phyloP scores from a whole-genome alignment of 257 asterid species.

The Nicotiana attenuata region DNA sequence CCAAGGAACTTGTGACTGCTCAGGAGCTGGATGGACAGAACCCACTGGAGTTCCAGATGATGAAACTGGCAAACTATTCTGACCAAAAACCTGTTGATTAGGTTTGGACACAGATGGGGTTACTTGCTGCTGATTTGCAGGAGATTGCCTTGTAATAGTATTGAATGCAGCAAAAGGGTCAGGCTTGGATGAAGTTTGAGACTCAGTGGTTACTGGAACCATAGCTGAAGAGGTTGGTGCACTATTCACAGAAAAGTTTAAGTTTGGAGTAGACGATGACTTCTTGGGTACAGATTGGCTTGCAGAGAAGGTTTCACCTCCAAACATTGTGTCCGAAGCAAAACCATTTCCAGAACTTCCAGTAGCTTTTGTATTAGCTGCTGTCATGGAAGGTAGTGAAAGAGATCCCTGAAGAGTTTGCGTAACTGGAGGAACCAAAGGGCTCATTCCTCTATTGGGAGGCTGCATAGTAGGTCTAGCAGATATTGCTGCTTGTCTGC shows the following conservation, averaged over 20 bases:
- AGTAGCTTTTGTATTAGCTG: conserved; percentile 38
- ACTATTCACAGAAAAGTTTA: conserved; percentile 33
- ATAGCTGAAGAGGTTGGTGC: conserved; percentile 44
- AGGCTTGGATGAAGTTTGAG: conserved; percentile 48
- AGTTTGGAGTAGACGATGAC: conserved; percentile 45
- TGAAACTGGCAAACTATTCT: conserved; percentile 38
- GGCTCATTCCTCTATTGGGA: conserved; percentile 39
- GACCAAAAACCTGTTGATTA: conserved; percentile 56
- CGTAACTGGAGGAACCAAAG: conserved; percentile 36
- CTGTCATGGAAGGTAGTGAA: conserved; percentile 37
- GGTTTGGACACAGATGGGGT: conserved; percentile 48
- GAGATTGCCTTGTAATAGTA: conserved; percentile 48
- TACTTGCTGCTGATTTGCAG: conserved; percentile 44
- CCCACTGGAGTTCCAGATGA: conserved; percentile 48
- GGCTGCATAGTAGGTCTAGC: conserved; percentile 36
- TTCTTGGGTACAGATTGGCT: conserved; percentile 42
- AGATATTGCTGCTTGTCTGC: conserved; percentile 21
- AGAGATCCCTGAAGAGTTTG: conserved; percentile 40
- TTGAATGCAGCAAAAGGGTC: conserved; percentile 79
- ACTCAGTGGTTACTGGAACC: conserved; percentile 39
- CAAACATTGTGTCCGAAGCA: conserved; percentile 37
- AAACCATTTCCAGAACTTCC: conserved; percentile 46
- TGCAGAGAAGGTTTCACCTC: conserved; percentile 62
- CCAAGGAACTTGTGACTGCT: conserved; percentile 72
- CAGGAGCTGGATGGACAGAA: conserved; percentile 39